Base-by-base conservation (phyloP, 2,329 filamentous ascomycete genomes). In the Colletotrichum cuscutae region DNA sequence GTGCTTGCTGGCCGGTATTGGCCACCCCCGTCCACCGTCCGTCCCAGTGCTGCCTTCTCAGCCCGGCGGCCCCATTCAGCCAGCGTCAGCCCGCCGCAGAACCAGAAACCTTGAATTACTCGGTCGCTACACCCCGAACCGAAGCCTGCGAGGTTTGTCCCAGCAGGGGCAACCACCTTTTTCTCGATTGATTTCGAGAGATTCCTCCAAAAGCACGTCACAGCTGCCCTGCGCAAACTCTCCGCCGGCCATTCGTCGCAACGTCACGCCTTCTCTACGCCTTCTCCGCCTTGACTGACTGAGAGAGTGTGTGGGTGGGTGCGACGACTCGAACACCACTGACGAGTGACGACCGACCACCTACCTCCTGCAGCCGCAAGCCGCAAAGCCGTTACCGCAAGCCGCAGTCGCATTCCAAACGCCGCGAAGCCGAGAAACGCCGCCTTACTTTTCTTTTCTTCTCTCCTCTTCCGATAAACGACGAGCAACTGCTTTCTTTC, bases 151-250 rank as follows among this genome's bases (percentile, higher is more conserved):
- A 72, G 65, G 66, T 57, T 52, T 65, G 70, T 72, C 70, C 70
- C 15, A 22, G 70, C 59, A 53, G 60, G 35, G 7, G 66, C 61
- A 22, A 49, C 56, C 46, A 37, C 35, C 52, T 42, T 42, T 42
- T 56, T 11, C 26, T 46, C 19, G n/a, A 49, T 24, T 32, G 66
- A 70, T 73, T 65, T 73, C 71, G 66, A 73, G 46, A 73, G 56
- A 73, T 42, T 73, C 42, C 60, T 46, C 24, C 37, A 61, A 70
- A 71, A 73, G 57, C 71, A 73, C 71, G 71, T 73, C 71, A 73
- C 70, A 65, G 35, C 32, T 52, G n/a, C 54, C 64, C 56, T 24
- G 30, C 62, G 28, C 49, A 6, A 49, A 49, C 35, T 57, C 22
- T 52, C 35, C 52, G 24, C 22, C 54, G n/a, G 54, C 52, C 30